phyloP scores from a whole-genome alignment of 2,329 filamentous ascomycete genomes.

The Hypoxylon sp. region DNA sequence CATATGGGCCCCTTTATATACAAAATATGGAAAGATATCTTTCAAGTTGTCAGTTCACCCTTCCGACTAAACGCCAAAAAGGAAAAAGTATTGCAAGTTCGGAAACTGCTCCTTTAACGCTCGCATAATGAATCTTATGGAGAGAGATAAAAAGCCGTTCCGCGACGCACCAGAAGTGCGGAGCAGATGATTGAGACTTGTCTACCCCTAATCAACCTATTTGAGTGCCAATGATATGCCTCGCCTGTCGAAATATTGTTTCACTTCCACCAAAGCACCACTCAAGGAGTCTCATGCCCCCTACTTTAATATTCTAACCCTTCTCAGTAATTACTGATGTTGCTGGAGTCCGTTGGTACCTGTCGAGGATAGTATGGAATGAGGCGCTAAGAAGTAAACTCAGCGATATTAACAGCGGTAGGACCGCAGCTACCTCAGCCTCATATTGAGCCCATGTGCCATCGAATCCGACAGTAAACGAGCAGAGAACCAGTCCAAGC shows the following conservation, averaged over 20 bases:
- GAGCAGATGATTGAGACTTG: not conserved
- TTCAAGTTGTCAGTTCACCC: too few species aligned
- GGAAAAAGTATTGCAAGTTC: too few species aligned
- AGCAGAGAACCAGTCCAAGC: not conserved
- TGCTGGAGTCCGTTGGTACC: not conserved
- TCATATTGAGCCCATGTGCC: not conserved
- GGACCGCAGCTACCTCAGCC: not conserved
- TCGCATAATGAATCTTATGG: too few species aligned
- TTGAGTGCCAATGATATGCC: not conserved
- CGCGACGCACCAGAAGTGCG: too few species aligned
- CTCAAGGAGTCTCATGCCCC: not conserved
- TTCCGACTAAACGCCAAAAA: too few species aligned
- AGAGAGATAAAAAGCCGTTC: too few species aligned
- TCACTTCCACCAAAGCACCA: not conserved
- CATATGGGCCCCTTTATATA: too few species aligned
- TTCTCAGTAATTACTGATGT: not conserved
- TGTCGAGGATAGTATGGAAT: not conserved
- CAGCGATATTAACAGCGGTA: not conserved
- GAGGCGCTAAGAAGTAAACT: constrained; percentile 1
- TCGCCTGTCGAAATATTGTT: not conserved
- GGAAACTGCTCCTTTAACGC: too few species aligned
- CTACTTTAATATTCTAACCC: not conserved
- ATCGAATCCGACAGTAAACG: not conserved
- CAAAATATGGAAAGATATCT: too few species aligned
- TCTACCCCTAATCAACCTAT: too few species aligned